phyloP scores from a whole-genome alignment of 176 grass and related monocot genomes.

The Carex cristatella region DNA sequence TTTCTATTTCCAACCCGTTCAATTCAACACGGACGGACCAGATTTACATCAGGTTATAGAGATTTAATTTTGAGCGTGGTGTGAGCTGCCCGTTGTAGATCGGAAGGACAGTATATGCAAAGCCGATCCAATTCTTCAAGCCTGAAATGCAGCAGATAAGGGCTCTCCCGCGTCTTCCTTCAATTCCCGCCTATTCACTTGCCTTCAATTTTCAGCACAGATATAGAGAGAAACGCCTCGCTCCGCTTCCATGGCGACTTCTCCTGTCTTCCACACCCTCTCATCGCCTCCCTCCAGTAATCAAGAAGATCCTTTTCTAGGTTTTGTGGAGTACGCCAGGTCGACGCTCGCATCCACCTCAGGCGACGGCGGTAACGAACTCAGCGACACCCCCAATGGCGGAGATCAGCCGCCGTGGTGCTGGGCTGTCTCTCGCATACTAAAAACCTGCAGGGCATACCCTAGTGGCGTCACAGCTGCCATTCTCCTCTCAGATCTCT shows the following conservation, averaged over 20 bases:
- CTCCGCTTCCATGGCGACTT: neutral
- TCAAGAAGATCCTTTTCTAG: constrained; percentile 46
- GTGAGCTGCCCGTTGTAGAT: neutral
- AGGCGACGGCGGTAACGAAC: constrained; percentile 16
- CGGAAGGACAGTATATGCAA: neutral
- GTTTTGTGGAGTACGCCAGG: constrained; percentile 65
- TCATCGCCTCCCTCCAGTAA: neutral
- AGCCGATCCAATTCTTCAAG: neutral
- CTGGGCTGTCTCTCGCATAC: constrained; percentile 64
- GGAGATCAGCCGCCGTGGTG: constrained; percentile 47
- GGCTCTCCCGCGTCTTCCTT: neutral
- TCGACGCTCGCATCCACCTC: constrained; percentile 37
- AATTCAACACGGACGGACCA: neutral
- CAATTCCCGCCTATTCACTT: neutral
- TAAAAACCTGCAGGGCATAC: constrained; percentile 72
- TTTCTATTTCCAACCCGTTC: neutral
- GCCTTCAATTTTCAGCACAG: neutral
- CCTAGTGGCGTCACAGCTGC: constrained; percentile 81
- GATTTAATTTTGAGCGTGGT: neutral
- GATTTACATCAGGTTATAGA: neutral
- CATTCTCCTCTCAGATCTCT: constrained; percentile 88
- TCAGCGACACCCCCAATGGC: neutral
- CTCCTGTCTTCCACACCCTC: neutral
- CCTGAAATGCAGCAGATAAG: neutral
- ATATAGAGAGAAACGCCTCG: neutral